Conservation (phyloP, 257 asterid genomes). For the Petunia axillaris region DNA sequence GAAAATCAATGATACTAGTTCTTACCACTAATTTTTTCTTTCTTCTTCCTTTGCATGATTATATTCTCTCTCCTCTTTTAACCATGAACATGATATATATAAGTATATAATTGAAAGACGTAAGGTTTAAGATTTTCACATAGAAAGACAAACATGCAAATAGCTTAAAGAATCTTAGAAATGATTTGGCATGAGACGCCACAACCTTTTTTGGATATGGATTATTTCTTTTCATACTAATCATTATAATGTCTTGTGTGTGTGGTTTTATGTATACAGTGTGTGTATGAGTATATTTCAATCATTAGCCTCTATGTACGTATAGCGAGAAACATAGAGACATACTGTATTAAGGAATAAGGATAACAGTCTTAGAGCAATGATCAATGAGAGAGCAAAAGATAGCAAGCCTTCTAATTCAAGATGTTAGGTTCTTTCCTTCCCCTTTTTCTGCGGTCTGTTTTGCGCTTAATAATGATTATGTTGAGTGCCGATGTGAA, state of each 20-base stretch:
- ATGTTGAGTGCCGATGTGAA: neutral
- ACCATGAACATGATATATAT: neutral
- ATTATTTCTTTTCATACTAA: neutral
- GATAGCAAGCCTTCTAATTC: neutral
- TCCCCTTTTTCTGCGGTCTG: neutral
- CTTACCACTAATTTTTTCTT: neutral
- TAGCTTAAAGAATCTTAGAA: neutral
- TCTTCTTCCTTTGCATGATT: conserved; percentile 12
- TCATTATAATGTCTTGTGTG: neutral
- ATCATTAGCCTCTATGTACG: neutral
- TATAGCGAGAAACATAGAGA: neutral
- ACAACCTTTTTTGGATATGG: neutral
- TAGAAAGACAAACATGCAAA: neutral
- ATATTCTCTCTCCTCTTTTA: neutral
- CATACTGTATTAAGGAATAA: no score
- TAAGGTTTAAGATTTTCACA: neutral
- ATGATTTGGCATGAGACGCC: neutral
- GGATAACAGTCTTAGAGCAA: neutral
- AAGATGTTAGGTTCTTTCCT: neutral
- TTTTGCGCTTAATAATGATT: neutral
- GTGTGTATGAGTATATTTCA: neutral
- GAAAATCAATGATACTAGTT: neutral
- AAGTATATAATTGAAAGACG: neutral
- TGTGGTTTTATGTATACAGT: neutral
- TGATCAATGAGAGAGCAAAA: neutral